Base-by-base conservation (phyloP, 2,329 filamentous ascomycete genomes). In the Exutisphaerella laricina region DNA sequence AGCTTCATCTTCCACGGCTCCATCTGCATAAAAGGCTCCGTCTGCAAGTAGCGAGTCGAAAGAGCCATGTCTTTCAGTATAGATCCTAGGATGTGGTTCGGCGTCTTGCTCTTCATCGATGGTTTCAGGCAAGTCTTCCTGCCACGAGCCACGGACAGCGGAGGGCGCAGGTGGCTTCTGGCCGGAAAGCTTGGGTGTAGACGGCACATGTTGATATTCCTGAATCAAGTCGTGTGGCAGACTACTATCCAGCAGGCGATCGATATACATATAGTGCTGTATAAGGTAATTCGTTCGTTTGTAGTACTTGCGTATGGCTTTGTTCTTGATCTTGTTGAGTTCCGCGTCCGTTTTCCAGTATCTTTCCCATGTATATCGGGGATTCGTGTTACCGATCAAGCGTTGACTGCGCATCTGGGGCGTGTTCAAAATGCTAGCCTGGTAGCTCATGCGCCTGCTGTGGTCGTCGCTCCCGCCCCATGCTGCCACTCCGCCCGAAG, bases 241-340 rank as follows among this genome's bases (percentile, higher is more conserved):
- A 21, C 87, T 89, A 6, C 88, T 95, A 66, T 95, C 88, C 48
- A 97, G 75, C 43, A 97, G 72, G 39, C 84, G 79, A 66, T 96
- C 90, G 56, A 96, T 95, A 63, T 94, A 96, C 50, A 94, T 74
- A 63, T 96, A 97, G 62, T 94, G 85, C 63, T 92, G 85, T 46
- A 97, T 80, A 31, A 96, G 73, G 54, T 82, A 81, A 67, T 97
- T 97, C 60, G 82, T 90, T 31, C 86, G 80, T 70, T 94, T 83
- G 60, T 97, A 94, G 68, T 95, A 96, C 58, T 82, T 61, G 34
- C 88, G 84, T 47, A 94, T 66, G n/a, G 80, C 74, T 62, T 82
- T 84, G 61, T 80, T 83, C 59, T 76, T 78, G 76, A 94, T 83
- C 43, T 66, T 61, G 52, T 77, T 77, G 51, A 96, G 70, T 60